These are phyloP conservation scores for Phytopythium sindhum DNA, from an alignment of 352 stramenopile species.

Conservation along the genomic window DNA sequence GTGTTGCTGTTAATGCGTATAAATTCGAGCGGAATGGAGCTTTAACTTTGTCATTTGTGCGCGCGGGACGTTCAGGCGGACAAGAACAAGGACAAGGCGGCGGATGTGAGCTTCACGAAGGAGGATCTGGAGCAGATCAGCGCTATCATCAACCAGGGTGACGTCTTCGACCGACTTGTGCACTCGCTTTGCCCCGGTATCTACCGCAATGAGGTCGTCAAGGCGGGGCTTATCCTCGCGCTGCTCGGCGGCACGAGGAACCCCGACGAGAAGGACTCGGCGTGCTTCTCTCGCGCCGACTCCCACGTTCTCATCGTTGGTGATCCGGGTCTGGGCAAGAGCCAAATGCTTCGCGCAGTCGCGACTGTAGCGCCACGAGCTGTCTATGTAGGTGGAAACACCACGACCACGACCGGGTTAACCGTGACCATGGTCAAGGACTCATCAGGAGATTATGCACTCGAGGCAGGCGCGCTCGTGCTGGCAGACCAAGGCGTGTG, in stretches of 20 bases:
- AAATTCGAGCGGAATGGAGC: neutral
- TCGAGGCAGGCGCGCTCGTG: slow-evolving; percentile 91
- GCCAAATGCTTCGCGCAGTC: slow-evolving; percentile 91
- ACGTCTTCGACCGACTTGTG: slow-evolving; percentile 94
- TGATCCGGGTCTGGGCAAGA: slow-evolving; percentile 95
- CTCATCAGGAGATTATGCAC: slow-evolving; percentile 85
- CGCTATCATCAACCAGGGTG: slow-evolving; percentile 83
- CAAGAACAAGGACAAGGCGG: slow-evolving; percentile 49
- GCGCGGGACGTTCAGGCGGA: slow-evolving; percentile 18
- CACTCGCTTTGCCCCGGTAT: slow-evolving; percentile 95
- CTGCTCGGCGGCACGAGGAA: slow-evolving; percentile 92
- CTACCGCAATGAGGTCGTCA: slow-evolving; percentile 98
- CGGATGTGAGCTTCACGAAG: slow-evolving; percentile 79
- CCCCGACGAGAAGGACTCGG: slow-evolving; percentile 48
- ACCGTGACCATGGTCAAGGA: slow-evolving; percentile 97
- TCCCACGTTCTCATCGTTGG: slow-evolving; percentile 96
- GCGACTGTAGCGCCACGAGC: slow-evolving; percentile 89
- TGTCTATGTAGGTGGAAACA: slow-evolving; percentile 98
- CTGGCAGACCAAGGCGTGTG: slow-evolving; percentile 95
- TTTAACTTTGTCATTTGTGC: too few species aligned
- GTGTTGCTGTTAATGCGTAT: neutral
- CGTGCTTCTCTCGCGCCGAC: slow-evolving; percentile 86
- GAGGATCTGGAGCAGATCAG: slow-evolving; percentile 91
- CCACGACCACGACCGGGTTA: slow-evolving; percentile 92
- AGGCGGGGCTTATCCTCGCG: slow-evolving; percentile 94